Base-by-base conservation (phyloP, 1,284 basidiomycete species). In the Blastosporella zonata region DNA sequence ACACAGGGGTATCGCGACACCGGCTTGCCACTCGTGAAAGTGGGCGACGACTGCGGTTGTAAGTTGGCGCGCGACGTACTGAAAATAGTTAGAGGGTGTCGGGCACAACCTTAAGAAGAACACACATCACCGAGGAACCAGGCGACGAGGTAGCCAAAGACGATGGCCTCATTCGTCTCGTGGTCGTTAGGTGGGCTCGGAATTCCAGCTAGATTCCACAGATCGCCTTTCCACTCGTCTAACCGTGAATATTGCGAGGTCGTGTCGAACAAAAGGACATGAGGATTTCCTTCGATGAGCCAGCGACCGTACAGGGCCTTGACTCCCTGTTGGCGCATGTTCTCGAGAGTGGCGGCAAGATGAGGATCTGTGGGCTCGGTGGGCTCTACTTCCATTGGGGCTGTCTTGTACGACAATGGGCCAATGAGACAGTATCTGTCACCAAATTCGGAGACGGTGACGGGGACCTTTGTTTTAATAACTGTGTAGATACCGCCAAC, bases 1-100 rank as follows among this genome's bases (percentile, higher is more conserved):
- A 71, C 92, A 95, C 17, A 99, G 81, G 2, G 96, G 93, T 53
- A 99, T 97, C 23, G 96, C 93, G 34, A 98, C 83, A 49, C 96
- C 96, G 5, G 94, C 95, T 67, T 98, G 95, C 96, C 96, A 99
- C 72, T 99, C 96, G 73, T 99, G 96, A 76, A 99, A 97, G 71
- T 98, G 96, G 54, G 93, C 94, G 55, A 98, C 81, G 59, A 99
- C 90, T 39, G 95, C 92, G 9, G 82, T 87, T 54, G 81, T 78
- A 29, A 87, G 78, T 66, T 94, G 84, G 51, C 85, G 83, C 22
- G 86, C 67, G 31, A 91, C 82, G 64, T 92, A 97, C 87, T 93
- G 62, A 2, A 35, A 33, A 23, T 10, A 46, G 49, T 27, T 23
- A 55, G 35, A 57, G 47, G 33, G 48, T 28, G 54, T 43, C 37